Base-by-base conservation (phyloP, 1,284 basidiomycete species). In the Ceratobasidium papillatum region DNA sequence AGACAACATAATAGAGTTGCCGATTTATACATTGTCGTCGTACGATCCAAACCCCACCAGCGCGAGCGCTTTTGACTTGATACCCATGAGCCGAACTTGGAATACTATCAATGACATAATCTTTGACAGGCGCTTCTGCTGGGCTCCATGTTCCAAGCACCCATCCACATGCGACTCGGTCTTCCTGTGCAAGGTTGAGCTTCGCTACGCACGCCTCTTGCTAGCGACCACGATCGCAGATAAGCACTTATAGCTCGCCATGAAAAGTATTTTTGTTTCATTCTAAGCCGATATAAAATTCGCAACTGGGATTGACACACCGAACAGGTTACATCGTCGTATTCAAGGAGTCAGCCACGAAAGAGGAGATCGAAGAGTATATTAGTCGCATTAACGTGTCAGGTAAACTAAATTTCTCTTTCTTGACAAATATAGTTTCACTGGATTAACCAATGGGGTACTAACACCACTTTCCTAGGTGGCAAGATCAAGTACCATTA, bases 401-500 rank as follows among this genome's bases (percentile, higher is more conserved):
- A 36, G 65, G 65, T 71, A 49, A 2, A 36, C 9, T 12, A 30
- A 4, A 17, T 30, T 25, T 19, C 7, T 59, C 19, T 47, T 47
- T 19, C 19, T 4, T 11, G 45, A n/a, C 8, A n/a, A n/a, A n/a
- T n/a, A n/a, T n/a, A n/a, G n/a, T n/a, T n/a, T n/a, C n/a, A n/a
- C n/a, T n/a, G n/a, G n/a, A n/a, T n/a, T n/a, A n/a, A n/a, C n/a
- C n/a, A n/a, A n/a, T n/a, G n/a, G n/a, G n/a, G n/a, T n/a, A n/a
- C n/a, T n/a, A n/a, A n/a, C n/a, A n/a, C n/a, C n/a, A 14, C 14
- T 38, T 8, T 54, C 17, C 5, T 36, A 71, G 68, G 54, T 41
- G 54, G 52, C 19, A 47, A 49, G 22, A 58, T 71, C 54, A 71
- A 47, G 32, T 59, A 71, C 34, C 36, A 59, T 19, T 71, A 71